Evolutionary conservation across 78 protist genomes (phyloP).

Genomic region (Chrysochromulina tobinii): DNA sequence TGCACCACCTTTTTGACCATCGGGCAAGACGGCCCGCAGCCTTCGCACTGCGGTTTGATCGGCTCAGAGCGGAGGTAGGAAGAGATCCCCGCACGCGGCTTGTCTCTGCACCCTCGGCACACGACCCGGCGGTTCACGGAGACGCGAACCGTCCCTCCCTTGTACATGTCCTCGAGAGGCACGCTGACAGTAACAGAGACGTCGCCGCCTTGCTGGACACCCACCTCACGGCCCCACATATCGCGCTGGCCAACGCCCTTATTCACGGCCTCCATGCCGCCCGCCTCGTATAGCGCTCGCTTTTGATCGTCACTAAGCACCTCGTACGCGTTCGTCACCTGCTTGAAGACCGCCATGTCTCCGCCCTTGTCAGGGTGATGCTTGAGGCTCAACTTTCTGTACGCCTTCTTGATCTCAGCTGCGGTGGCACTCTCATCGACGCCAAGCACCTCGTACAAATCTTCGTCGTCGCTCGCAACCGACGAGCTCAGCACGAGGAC

Average conservation of each 20-base stretch:
- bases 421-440: slow-evolving; percentile 47
- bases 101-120: neutral
- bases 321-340: slow-evolving; percentile 90
- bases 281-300: slow-evolving; percentile 85
- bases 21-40: neutral
- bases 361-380: slow-evolving; percentile 94
- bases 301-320: slow-evolving; percentile 84
- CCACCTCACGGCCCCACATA: neutral
- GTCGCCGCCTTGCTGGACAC: neutral
- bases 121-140: neutral
- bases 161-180: neutral
- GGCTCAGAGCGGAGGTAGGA: too few relatives aligned
- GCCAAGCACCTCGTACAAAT: slow-evolving; percentile 58
- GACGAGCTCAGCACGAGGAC: too few relatives aligned
- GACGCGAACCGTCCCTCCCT: neutral
- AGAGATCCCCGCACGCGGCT: neutral
- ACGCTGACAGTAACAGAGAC: neutral
- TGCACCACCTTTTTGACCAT: neutral
- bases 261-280: slow-evolving; percentile 86
- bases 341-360: slow-evolving; percentile 74
- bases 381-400: slow-evolving; percentile 82
- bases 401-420: slow-evolving; percentile 50
- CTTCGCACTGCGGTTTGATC: neutral
- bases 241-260: slow-evolving; percentile 60
- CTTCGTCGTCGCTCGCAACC: neutral